Evolutionary conservation across 73 alveolate species (phyloP).

Genomic region (Stentor roeselii): DNA sequence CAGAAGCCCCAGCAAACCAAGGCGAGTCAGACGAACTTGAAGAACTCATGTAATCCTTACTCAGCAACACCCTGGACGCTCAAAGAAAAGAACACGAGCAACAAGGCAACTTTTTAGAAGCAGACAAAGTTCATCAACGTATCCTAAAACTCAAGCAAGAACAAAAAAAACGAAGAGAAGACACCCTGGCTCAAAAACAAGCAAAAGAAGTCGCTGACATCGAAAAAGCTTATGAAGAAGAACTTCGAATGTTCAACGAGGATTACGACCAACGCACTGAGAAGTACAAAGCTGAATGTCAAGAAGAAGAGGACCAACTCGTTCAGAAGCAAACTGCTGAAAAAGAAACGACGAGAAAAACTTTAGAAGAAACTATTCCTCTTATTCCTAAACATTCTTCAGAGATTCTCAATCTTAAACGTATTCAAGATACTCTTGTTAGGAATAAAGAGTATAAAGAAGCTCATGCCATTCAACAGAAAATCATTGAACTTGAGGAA

Average conservation of each 20-base stretch:
- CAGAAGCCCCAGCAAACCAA: no score
- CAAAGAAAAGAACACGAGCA: slow-evolving; percentile 52
- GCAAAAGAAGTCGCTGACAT: slow-evolving; percentile 45
- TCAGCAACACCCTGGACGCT: slow-evolving; percentile 45
- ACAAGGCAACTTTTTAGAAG: slow-evolving; percentile 55
- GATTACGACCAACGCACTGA: slow-evolving; percentile 42
- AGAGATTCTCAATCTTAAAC: no score
- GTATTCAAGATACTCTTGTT: no score
- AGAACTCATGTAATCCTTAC: slow-evolving; percentile 34
- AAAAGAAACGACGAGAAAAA: slow-evolving; percentile 28
- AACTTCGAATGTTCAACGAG: slow-evolving; percentile 53
- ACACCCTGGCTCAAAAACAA: slow-evolving; percentile 33
- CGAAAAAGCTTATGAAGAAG: slow-evolving; percentile 51
- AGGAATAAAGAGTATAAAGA: slow-evolving; percentile 45
- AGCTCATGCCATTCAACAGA: slow-evolving; percentile 54
- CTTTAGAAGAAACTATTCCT: slow-evolving; percentile 49
- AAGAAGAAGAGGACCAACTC: slow-evolving; percentile 31
- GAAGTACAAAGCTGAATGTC: slow-evolving; percentile 36
- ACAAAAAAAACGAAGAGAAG: slow-evolving; percentile 23
- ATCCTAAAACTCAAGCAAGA: slow-evolving; percentile 38
- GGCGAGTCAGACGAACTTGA: slow-evolving; percentile 35
- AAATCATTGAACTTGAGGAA: slow-evolving; percentile 43
- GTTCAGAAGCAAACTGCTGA: slow-evolving; percentile 47
- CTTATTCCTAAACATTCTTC: slow-evolving; percentile 43
- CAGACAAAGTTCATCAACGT: slow-evolving; percentile 64